Conservation (phyloP, 495 filamentous ascomycete species). For the Penicillium salamii region DNA sequence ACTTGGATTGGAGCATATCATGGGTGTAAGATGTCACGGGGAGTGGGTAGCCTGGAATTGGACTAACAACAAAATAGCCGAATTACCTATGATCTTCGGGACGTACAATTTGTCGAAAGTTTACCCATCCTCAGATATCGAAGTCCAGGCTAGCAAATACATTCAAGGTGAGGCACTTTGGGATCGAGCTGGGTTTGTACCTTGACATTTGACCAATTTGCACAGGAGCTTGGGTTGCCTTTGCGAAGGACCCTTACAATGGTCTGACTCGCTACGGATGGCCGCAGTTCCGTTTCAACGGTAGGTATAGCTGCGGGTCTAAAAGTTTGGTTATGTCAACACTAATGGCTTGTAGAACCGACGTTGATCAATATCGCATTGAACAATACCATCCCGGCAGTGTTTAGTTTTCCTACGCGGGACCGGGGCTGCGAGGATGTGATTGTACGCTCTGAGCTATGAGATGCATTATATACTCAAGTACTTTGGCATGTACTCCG, state of each 20-base stretch:
- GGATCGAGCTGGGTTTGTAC: neutral
- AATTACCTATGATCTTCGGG: slow-evolving; percentile 48
- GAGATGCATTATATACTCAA: neutral
- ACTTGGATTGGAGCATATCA: slow-evolving; percentile 53
- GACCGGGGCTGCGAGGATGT: neutral
- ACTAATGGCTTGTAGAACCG: neutral
- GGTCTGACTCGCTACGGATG: slow-evolving; percentile 37
- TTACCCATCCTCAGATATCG: neutral
- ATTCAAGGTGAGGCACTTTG: slow-evolving; percentile 14
- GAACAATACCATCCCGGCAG: neutral
- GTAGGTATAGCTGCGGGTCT: neutral
- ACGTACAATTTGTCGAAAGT: slow-evolving; percentile 14
- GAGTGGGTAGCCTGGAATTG: too few species aligned
- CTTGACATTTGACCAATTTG: slow-evolving; percentile 17
- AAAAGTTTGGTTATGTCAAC: neutral
- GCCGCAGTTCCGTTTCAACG: slow-evolving; percentile 22
- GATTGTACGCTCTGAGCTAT: neutral
- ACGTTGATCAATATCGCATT: slow-evolving; percentile 1
- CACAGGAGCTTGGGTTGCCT: slow-evolving; percentile 43
- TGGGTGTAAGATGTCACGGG: slow-evolving; percentile 28
- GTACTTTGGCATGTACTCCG: too few species aligned
- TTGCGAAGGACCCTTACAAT: slow-evolving; percentile 42
- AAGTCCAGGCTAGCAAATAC: slow-evolving; percentile 15
- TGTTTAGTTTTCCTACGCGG: neutral
- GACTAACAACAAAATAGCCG: neutral